phyloP scores from a whole-genome alignment of 2,329 filamentous ascomycete species.

The Fusarium sp. region DNA sequence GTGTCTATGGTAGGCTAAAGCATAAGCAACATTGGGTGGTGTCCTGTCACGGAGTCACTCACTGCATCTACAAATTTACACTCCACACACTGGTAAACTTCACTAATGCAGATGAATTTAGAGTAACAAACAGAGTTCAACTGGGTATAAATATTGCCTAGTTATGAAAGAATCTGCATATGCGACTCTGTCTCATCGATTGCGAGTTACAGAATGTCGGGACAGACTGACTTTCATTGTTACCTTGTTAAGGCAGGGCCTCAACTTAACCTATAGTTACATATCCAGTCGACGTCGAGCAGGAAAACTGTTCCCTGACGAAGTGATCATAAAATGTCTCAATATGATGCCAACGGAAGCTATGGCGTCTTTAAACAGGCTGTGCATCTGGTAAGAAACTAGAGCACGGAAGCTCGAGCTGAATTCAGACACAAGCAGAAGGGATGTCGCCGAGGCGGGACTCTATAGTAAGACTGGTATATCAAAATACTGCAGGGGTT shows the following conservation, averaged over 20 bases:
- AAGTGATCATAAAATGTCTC: not conserved
- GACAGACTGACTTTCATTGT: not conserved
- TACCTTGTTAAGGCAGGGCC: not conserved
- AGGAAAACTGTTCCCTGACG: not conserved
- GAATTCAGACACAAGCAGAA: not conserved
- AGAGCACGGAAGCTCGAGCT: conserved; percentile 9
- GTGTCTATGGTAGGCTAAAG: too few species aligned
- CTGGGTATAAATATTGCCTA: too few species aligned
- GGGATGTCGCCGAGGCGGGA: conserved; percentile 8
- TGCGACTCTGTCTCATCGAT: not conserved
- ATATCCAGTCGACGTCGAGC: conserved; percentile 2
- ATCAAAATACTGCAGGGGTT: conserved; percentile 3
- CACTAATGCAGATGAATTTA: too few species aligned
- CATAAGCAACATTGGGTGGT: too few species aligned
- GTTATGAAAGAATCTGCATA: too few species aligned
- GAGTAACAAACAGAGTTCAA: too few species aligned
- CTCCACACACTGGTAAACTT: too few species aligned
- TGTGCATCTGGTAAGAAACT: not conserved
- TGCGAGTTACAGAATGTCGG: not conserved
- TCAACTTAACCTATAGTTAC: conserved; percentile 11
- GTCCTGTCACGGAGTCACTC: too few species aligned
- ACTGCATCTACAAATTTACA: too few species aligned
- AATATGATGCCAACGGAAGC: conserved; percentile 5
- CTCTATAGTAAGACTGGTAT: conserved; percentile 2
- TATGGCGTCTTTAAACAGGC: conserved; percentile 4